These are phyloP conservation scores for Vitis hybrid DNA, from an alignment of 177 flowering plant genomes.

Conservation along the genomic window DNA sequence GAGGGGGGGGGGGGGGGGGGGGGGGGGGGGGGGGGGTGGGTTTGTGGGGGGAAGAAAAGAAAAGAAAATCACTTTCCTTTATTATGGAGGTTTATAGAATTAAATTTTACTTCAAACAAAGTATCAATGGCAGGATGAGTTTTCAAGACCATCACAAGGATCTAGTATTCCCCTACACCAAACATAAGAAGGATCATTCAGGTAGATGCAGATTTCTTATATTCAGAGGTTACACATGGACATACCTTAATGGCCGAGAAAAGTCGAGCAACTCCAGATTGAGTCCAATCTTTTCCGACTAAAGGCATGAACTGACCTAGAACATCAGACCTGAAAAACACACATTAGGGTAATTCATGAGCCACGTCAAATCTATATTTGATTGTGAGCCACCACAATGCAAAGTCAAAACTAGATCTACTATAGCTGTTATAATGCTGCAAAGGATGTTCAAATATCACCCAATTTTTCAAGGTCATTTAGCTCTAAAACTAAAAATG, in stretches of 20 bases:
- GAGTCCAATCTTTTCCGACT: slow-evolving; percentile 97
- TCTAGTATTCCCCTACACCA: not conserved
- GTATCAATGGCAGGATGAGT: not conserved
- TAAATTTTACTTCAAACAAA: not conserved
- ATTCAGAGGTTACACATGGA: not conserved
- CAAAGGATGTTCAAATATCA: too few relatives aligned
- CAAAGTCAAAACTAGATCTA: too few relatives aligned
- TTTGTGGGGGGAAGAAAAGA: too few relatives aligned
- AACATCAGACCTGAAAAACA: slow-evolving; percentile 83
- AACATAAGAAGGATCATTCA: not conserved
- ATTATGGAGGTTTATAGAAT: not conserved
- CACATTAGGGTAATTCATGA: slow-evolving; percentile 4
- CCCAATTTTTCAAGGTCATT: too few relatives aligned
- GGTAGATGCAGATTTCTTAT: not conserved
- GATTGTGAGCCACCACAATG: not conserved
- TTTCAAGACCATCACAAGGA: not conserved
- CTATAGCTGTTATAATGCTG: too few relatives aligned
- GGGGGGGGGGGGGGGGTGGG: too few relatives aligned
- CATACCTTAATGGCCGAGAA: slow-evolving; percentile 92
- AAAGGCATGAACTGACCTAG: slow-evolving; percentile 99
- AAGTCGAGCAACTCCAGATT: slow-evolving; percentile 91
- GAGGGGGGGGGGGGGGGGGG: too few relatives aligned
- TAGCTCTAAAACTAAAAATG: too few relatives aligned
- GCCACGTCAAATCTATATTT: not conserved
- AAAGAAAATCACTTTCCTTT: not conserved